Conservation (phyloP, 2,329 filamentous ascomycete species). For the Ambrosiella cleistominuta region DNA sequence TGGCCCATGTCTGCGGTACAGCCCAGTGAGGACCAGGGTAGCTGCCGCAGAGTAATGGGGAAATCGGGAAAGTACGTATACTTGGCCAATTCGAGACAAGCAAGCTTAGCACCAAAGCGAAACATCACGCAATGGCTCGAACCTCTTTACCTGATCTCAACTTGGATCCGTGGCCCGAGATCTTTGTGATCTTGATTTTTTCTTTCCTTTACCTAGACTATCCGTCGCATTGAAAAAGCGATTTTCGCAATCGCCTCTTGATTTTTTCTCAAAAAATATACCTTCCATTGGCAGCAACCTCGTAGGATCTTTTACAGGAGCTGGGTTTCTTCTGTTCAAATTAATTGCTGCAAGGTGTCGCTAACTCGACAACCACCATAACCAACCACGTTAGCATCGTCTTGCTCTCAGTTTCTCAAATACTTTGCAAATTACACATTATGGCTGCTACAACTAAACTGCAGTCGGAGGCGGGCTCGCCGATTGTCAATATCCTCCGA, state of each 20-base stretch:
- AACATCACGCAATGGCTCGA: slow-evolving; percentile 2
- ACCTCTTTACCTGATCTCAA: slow-evolving; percentile 1
- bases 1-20: slow-evolving; percentile 6
- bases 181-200: not conserved
- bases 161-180: not conserved
- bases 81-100: slow-evolving; percentile 10
- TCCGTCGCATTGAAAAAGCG: not conserved
- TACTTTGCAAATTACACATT: not conserved
- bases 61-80: slow-evolving; percentile 9
- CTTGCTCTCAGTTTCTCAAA: not conserved
- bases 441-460: slow-evolving; percentile 10
- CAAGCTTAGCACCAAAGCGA: not conserved
- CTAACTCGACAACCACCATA: not conserved
- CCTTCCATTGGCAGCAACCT: not conserved
- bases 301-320: slow-evolving; percentile 3
- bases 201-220: not conserved
- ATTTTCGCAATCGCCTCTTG: not conserved
- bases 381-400: not conserved
- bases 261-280: not conserved
- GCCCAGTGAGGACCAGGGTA: not conserved
- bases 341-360: not conserved
- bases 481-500: slow-evolving; percentile 19
- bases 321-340: slow-evolving; percentile 8
- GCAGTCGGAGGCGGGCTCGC: not conserved
- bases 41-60: not conserved